Base-by-base conservation (phyloP, 306 rosid genomes). In the Citrullus mucosospermus region DNA sequence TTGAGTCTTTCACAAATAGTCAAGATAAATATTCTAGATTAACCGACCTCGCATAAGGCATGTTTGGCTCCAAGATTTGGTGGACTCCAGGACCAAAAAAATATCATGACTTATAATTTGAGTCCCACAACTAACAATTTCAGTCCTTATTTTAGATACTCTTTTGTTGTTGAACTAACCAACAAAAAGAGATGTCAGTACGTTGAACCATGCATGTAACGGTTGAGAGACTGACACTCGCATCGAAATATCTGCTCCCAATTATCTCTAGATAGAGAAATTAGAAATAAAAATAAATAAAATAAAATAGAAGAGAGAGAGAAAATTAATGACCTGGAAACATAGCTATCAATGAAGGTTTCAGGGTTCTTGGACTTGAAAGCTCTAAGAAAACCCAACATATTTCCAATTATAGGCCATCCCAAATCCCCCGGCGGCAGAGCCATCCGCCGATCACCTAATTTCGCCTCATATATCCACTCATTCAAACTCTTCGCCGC, bases 351-450 rank as follows among this genome's bases (percentile, higher is more conserved):
- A 72, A 86, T 62, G 86, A 86, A 86, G 2, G 86, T 58, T 51
- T 86, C 87, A 22, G 89, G 89, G 48, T 82, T 43, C 6, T 46
- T 48, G 6, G 56, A 78, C 43, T 79, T 83, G 39, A 83, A 77
- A 32, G 87, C 83, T 16, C 10, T n/a, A 72, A 86, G 75, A 58
- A 82, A 84, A 57, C 84, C 70, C 51, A 67, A 59, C 82, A 85
- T 84, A 50, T 86, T 86, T 30, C 85, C 89, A 25, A 86, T 66
- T 1, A 86, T 61, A 44, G 89, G 89, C 89, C 84, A 86, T 0
- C 89, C 89, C 87, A 84, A 53, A 32, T 86, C 87, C 22, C 89
- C 89, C 1, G 89, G 89, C 57, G 89, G 89, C 12, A 86, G 80
- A 76, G 84, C 48, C 28, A 11, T 2, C 77, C 69, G 79, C 46